phyloP scores from a whole-genome alignment of 768 basidiomycete genomes.

The Suillus subaureus region DNA sequence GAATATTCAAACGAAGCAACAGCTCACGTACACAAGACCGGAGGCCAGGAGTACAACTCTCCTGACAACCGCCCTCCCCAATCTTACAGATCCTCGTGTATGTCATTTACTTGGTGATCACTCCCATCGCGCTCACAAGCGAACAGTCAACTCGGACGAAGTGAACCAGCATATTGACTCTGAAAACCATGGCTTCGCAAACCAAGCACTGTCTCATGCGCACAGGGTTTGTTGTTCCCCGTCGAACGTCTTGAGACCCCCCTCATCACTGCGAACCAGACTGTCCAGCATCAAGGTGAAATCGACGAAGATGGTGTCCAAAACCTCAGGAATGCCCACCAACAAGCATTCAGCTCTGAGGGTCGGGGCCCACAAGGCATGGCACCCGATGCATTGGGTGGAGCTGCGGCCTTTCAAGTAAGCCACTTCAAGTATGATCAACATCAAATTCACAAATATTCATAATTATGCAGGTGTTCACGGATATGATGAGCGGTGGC shows the following conservation, averaged over 20 bases:
- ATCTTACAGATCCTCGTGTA: conserved; percentile 25
- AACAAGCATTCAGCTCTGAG: conserved; percentile 52
- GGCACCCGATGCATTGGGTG: conserved; percentile 64
- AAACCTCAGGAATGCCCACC: conserved; percentile 46
- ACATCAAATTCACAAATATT: too few species aligned
- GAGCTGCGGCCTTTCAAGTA: conserved; percentile 79
- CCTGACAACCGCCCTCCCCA: conserved; percentile 45
- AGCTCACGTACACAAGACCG: conserved; percentile 56
- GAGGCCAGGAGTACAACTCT: conserved; percentile 64
- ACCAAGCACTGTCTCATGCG: conserved; percentile 54
- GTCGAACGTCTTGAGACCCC: neutral
- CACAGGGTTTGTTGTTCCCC: conserved; percentile 40
- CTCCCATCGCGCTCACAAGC: conserved; percentile 11
- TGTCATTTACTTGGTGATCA: conserved; percentile 13
- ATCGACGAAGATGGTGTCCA: conserved; percentile 68
- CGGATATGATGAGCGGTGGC: conserved; percentile 29
- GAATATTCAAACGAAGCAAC: conserved; percentile 13
- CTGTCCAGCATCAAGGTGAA: conserved; percentile 48
- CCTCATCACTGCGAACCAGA: conserved; percentile 1
- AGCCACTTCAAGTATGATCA: conserved; percentile 6
- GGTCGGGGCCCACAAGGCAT: conserved; percentile 48
- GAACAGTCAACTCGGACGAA: conserved; percentile 63
- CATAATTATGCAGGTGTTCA: conserved; percentile 57
- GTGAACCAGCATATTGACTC: conserved; percentile 58
- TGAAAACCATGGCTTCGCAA: conserved; percentile 42